Percentiles rank a stretch among this genome's conserved stretches.
Evolutionary conservation across 2,329 filamentous ascomycete species (phyloP).

Genomic region (Ophiostoma triangulosporum): DNA sequence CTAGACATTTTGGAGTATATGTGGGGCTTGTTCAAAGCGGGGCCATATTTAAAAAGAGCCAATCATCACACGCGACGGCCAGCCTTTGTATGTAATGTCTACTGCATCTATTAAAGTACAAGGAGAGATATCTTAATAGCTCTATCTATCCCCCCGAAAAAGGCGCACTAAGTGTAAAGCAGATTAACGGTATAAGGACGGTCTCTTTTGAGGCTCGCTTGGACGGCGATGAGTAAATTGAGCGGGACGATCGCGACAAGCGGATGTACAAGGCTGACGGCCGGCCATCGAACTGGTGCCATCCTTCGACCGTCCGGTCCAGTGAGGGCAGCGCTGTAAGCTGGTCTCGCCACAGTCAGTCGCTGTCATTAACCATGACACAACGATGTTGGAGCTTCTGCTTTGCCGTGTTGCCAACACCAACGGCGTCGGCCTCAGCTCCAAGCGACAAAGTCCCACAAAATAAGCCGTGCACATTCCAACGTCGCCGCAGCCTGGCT

Average conservation of each 20-base stretch:
- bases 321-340: background rate
- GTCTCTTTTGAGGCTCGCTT: background rate
- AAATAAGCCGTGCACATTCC: slow-evolving; percentile 3
- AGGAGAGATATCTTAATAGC: no score
- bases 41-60: background rate
- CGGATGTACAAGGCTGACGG: background rate
- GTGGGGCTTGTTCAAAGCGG: background rate
- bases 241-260: background rate
- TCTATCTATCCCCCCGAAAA: no score
- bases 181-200: no score
- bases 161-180: no score
- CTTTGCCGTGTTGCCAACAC: background rate
- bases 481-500: slow-evolving; percentile 1
- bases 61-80: background rate
- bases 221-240: background rate
- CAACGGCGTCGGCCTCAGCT: background rate
- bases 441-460: background rate
- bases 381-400: background rate
- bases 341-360: slow-evolving; percentile 3
- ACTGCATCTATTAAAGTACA: background rate
- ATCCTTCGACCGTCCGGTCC: background rate
- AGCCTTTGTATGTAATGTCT: background rate
- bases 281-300: background rate
- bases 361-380: background rate
- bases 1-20: background rate